A percentile compares a stretch with the other conserved stretches of the same genome.
Conservation (phyloP, 2,329 filamentous ascomycete species). For the Zymoseptoria passerinii region DNA sequence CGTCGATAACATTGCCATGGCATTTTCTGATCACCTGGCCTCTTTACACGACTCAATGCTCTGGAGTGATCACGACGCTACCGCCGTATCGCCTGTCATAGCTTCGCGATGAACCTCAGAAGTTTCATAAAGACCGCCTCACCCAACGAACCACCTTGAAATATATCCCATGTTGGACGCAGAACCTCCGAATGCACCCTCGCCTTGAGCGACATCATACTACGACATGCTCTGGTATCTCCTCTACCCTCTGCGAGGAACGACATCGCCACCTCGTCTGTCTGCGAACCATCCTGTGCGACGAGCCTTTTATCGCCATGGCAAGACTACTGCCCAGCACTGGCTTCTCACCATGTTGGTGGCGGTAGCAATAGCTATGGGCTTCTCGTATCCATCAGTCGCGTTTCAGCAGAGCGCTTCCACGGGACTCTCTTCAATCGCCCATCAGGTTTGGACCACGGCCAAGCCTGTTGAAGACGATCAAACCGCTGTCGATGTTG, state of each 20-base stretch:
- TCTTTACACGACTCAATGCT: background rate
- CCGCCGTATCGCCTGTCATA: background rate
- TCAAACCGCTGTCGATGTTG: slow-evolving; percentile 56
- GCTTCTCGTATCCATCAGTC: slow-evolving; percentile 65
- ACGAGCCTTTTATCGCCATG: slow-evolving; percentile 58
- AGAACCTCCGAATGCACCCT: background rate
- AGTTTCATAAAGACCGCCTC: background rate
- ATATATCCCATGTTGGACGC: background rate
- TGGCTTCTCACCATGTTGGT: slow-evolving; percentile 65
- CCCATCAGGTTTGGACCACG: slow-evolving; percentile 69
- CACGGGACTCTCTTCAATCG: slow-evolving; percentile 62
- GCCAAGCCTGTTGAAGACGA: slow-evolving; percentile 27
- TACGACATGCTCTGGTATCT: slow-evolving; percentile 39
- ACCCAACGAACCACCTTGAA: background rate
- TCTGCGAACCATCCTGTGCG: slow-evolving; percentile 58
- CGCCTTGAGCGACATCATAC: background rate
- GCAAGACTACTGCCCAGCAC: slow-evolving; percentile 61
- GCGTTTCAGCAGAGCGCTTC: slow-evolving; percentile 66
- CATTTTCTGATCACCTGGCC: background rate
- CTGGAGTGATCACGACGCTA: background rate
- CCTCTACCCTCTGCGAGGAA: slow-evolving; percentile 68
- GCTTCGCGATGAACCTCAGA: background rate
- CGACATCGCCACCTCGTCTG: slow-evolving; percentile 63
- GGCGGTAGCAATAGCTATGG: slow-evolving; percentile 61
- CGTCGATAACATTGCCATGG: background rate